phyloP scores from a whole-genome alignment of 2,329 filamentous ascomycete genomes.

The Sarocladiaceae sp. region DNA sequence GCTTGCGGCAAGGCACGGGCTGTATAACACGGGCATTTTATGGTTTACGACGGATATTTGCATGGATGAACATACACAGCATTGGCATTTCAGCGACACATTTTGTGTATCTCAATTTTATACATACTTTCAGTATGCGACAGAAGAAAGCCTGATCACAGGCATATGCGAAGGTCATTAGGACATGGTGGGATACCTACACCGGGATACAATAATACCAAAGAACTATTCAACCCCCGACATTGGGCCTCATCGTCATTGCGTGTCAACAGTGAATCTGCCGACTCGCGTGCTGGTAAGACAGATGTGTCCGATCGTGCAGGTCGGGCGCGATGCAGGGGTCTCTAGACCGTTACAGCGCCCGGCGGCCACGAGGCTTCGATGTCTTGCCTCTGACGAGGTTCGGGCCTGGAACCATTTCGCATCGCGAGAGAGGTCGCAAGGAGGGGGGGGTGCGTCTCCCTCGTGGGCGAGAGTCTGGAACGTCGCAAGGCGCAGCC shows the following conservation, averaged over 20 bases:
- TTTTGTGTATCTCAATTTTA: not conserved
- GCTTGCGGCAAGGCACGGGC: too few species aligned
- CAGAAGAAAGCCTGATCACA: too few species aligned
- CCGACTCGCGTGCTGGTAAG: not conserved
- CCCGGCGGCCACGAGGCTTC: not conserved
- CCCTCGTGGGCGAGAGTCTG: not conserved
- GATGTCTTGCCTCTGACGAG: not conserved
- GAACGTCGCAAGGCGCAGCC: not conserved
- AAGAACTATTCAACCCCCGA: too few species aligned
- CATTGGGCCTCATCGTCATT: too few species aligned
- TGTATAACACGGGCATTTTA: constrained; percentile 1
- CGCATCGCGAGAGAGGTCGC: too few species aligned
- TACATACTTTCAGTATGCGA: too few species aligned
- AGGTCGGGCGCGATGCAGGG: not conserved
- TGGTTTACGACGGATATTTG: constrained; percentile 9
- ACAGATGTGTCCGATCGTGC: not conserved
- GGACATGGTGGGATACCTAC: too few species aligned
- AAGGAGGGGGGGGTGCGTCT: not conserved
- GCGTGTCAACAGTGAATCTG: not conserved
- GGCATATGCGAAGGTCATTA: too few species aligned
- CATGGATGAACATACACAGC: constrained; percentile 9
- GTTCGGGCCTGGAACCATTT: not conserved
- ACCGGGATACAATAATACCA: too few species aligned
- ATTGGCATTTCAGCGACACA: constrained; percentile 1
- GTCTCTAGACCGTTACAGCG: not conserved